Evolutionary conservation across 805 yeast species (phyloP), one percentile per base, ranked within the genome.

Genomic region (Metschnikowia kofuensis): DNA sequence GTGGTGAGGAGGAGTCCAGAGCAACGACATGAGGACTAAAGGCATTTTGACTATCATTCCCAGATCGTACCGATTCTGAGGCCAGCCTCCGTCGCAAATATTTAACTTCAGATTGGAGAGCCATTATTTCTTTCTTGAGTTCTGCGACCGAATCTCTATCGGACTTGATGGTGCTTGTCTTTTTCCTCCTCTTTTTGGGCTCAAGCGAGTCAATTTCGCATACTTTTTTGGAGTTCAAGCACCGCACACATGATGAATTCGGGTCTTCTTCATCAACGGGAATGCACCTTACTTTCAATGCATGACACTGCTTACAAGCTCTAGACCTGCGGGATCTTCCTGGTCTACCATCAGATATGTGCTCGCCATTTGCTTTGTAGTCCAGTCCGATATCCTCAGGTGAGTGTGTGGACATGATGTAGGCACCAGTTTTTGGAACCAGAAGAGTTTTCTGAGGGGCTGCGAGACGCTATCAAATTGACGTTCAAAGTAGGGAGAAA

Each of bases 271-370:
- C 64, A 60, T 84, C 84, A 1, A 84, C 72, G 0, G 96, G 94
- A 7, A 85, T 81, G 66, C 97, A 90, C 57, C 85, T 82, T 32
- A 90, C 96, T 61, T 90, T 90, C 44, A 89, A 74, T 0, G 87
- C 64, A 59, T 92, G 96, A 62, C 97, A 90, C n/a, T 80, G 72
- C 54, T 78, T 80, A 63, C 88, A 83, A 1, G 87, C 87, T 12
- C 79, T 82, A 0, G 84, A 66, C 42, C 83, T 58, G 47, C 82
- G 60, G 16, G 54, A 49, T 26, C 57, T 44, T 29, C 32, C 44
- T 28, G 29, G 37, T 35, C 53, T 55, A 35, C 36, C 31, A 12
- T 48, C 51, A 21, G 27, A 16, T 27, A 40, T 15, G 29, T 40
- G 31, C 7, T 47, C 50, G 7, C 44, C 47, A 27, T 35, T 31